Conservation (phyloP, 129 eudicot species). For the Centella asiatica region DNA sequence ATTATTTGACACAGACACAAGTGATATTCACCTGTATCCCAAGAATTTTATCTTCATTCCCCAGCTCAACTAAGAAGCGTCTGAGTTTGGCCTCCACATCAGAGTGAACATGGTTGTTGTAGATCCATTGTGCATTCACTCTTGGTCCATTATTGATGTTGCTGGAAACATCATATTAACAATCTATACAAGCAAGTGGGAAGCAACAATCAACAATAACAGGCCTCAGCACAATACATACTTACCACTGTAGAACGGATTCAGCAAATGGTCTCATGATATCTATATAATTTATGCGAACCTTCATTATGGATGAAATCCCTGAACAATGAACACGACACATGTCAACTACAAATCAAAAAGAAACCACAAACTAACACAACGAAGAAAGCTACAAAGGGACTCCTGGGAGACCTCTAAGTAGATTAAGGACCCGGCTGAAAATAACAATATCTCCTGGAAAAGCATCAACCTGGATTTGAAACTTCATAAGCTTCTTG, state of each 20-base stretch:
- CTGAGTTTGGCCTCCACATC: constrained; percentile 75
- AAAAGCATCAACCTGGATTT: constrained; percentile 90
- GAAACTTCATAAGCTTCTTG: constrained; percentile 18
- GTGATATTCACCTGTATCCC: constrained; percentile 72
- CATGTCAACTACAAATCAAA: constrained; percentile 13
- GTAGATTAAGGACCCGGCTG: constrained; percentile 84
- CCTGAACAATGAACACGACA: too few species aligned
- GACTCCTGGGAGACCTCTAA: constrained; percentile 57
- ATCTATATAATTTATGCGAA: constrained; percentile 63
- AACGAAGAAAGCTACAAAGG: neutral
- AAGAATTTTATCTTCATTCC: constrained; percentile 60
- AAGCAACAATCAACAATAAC: neutral
- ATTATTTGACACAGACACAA: too few species aligned
- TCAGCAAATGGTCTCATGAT: constrained; percentile 98
- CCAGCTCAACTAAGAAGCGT: constrained; percentile 50
- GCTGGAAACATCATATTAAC: constrained; percentile 32
- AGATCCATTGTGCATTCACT: constrained; percentile 48
- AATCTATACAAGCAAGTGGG: constrained; percentile 3
- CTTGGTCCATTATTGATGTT: constrained; percentile 47
- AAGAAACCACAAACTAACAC: neutral
- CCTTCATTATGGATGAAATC: constrained; percentile 86
- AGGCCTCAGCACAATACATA: neutral
- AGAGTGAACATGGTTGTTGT: constrained; percentile 55
- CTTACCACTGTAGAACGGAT: constrained; percentile 76
- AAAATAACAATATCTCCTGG: constrained; percentile 97